These are phyloP conservation scores for Parietaria judaica DNA, from an alignment of 306 rosid genomes.

Conservation along the genomic window DNA sequence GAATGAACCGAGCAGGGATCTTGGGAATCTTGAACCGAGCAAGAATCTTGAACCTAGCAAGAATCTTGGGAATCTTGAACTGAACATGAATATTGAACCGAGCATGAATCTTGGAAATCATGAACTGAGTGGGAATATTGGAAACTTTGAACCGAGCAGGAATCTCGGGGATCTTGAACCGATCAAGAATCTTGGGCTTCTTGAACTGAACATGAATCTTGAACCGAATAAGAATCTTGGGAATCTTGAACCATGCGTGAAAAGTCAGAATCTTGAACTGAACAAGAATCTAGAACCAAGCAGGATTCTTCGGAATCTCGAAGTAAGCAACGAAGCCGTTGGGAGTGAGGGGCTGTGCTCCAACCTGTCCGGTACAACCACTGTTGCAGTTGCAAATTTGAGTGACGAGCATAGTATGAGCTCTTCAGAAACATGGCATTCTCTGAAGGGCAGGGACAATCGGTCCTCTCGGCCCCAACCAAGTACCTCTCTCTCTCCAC, in stretches of 20 bases:
- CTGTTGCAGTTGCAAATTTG: constrained; percentile 35
- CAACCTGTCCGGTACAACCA: constrained; percentile 33
- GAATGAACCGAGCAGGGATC: too few species aligned
- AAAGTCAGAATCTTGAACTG: constrained; percentile 22
- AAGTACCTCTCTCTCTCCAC: constrained; percentile 33
- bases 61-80: too few species aligned
- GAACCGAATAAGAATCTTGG: too few species aligned
- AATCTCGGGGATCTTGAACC: background rate
- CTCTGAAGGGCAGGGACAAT: constrained; percentile 31
- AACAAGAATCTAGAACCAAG: background rate
- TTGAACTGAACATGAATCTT: too few species aligned
- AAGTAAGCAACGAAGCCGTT: constrained; percentile 37
- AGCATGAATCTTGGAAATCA: too few species aligned
- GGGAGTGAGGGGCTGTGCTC: constrained; percentile 37
- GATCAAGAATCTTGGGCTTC: too few species aligned
- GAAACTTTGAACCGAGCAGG: constrained; percentile 15
- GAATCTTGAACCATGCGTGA: constrained; percentile 19
- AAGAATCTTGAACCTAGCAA: too few species aligned
- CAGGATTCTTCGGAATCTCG: background rate
- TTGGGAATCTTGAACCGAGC: too few species aligned
- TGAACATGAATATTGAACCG: too few species aligned
- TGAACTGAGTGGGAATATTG: constrained; percentile 26
- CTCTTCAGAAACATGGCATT: constrained; percentile 28
- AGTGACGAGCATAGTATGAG: constrained; percentile 31
- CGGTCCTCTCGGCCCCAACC: constrained; percentile 30